Conservation (phyloP, 352 stramenopile genomes). For the Blastocystis hominis region DNA sequence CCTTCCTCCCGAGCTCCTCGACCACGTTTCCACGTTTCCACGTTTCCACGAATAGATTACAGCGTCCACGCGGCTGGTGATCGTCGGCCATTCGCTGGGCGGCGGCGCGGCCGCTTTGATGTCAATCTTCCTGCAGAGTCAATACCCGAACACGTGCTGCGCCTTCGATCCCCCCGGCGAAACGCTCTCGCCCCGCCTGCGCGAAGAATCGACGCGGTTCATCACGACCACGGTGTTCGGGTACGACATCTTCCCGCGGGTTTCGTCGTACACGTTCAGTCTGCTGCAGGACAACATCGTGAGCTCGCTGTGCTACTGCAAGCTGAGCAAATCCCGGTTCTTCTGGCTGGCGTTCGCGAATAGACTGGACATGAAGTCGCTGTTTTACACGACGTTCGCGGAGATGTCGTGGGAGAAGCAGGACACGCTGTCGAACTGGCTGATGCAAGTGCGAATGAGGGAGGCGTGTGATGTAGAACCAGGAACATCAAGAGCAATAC, state of each 20-base stretch:
- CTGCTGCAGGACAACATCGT: slow-evolving; percentile 43
- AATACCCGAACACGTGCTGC: slow-evolving; percentile 41
- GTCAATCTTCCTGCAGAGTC: slow-evolving; percentile 27
- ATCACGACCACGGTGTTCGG: slow-evolving; percentile 48
- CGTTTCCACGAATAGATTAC: neutral
- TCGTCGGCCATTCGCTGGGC: slow-evolving; percentile 38
- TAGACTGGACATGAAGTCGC: neutral
- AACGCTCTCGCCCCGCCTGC: slow-evolving; percentile 6
- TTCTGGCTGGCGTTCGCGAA: neutral
- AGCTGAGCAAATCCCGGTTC: neutral
- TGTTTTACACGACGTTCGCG: neutral
- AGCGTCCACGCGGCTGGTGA: slow-evolving; percentile 17
- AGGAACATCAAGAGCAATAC: neutral
- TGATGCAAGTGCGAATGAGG: neutral
- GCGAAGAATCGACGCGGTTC: neutral
- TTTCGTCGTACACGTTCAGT: slow-evolving; percentile 31
- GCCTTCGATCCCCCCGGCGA: slow-evolving; percentile 24
- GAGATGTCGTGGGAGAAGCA: neutral
- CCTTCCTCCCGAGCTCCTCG: neutral
- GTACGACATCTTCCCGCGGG: slow-evolving; percentile 35
- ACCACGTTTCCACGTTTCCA: neutral
- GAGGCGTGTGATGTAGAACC: neutral
- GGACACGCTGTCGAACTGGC: neutral
- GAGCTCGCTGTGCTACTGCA: neutral
- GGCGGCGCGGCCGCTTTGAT: neutral